Percentiles rank a stretch among this genome's conserved stretches.
Conservation (phyloP, 768 basidiomycete genomes). For the Rhizopogon salebrosus region DNA sequence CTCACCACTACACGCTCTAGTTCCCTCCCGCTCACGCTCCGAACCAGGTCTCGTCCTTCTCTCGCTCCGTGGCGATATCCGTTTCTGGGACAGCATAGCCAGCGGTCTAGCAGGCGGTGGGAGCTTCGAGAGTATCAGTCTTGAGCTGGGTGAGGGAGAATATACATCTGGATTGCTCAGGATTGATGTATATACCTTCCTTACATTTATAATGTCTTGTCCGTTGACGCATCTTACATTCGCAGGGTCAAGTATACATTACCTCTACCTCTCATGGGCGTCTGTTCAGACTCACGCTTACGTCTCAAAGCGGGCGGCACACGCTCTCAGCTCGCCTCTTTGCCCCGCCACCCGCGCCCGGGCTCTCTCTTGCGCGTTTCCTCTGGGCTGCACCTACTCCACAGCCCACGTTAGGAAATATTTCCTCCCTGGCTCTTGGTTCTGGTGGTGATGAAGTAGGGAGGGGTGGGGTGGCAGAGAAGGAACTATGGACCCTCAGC, state of each 20-base stretch:
- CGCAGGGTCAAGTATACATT: conserved; percentile 60
- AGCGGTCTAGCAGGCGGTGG: conserved; percentile 80
- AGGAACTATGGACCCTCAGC: conserved; percentile 63
- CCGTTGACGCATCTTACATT: conserved; percentile 1
- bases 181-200: conserved; percentile 47
- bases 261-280: conserved; percentile 63
- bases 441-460: conserved; percentile 3
- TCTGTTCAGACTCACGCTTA: conserved; percentile 58
- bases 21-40: conserved; percentile 50
- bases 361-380: conserved; percentile 39
- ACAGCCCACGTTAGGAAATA: conserved; percentile 50
- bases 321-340: conserved; percentile 57
- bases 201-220: conserved; percentile 6
- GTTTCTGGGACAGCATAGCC: conserved; percentile 87
- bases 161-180: conserved; percentile 63
- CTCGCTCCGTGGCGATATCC: conserved; percentile 62
- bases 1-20: conserved; percentile 45
- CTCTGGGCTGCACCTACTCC: conserved; percentile 37
- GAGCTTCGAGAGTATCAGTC: conserved; percentile 45
- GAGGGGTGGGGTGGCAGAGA: conserved; percentile 30
- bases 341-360: conserved; percentile 43
- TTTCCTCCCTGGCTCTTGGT: conserved; percentile 59
- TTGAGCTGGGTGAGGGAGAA: conserved; percentile 44
- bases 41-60: conserved; percentile 87
- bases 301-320: conserved; percentile 65